Evolutionary conservation across 768 basidiomycete genomes (phyloP), one percentile per base, ranked within the genome.

Genomic region (Termitomyces sp.): DNA sequence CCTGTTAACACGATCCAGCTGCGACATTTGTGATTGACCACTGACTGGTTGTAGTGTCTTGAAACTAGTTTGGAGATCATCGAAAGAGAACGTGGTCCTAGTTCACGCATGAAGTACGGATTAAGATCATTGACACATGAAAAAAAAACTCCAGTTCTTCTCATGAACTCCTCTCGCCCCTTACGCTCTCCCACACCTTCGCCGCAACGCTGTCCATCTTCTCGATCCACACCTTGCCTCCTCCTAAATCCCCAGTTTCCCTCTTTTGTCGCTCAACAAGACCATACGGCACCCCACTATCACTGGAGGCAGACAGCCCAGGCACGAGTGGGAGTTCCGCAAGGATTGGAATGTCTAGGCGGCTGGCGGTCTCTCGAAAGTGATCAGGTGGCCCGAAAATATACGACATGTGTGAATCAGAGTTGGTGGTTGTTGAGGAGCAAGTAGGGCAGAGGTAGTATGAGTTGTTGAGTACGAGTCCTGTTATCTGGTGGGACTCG

Each of bases 391-490:
- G 74, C 6, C 95, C 95, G 57, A 89, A 91, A 37, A 89, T 73
- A 60, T 83, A 71, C 60, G 86, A 87, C 1, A 75, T 75, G 17
- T 44, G 53, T 15, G 38, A 8, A 23, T 12, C 53, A 17, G 35
- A 42, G 3, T 46, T n/a, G 5, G 26, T 19, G 11, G 46, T 19
- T 33, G 54, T 45, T 0, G 78, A 77, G 1, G 77, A 71, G 66
- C 93, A 97, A 10, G 81, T 79, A 0, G 89, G 78, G 62, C 92
- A 94, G 30, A 86, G 73, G 68, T 87, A 95, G 70, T 89, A 83
- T 0, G 94, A 82, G 75, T 94, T 88, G 67, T 98, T 98, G 44
- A 98, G 83, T 0, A 98, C 71, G 1, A 92, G 76, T 8, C 96
- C 96, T 2, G 84, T 81, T 56, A 97, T 90, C 94, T 97, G 60